Evolutionary conservation across 1,284 basidiomycete species (phyloP), one percentile per base, ranked within the genome.

Genomic region (Trichosporon asahii): DNA sequence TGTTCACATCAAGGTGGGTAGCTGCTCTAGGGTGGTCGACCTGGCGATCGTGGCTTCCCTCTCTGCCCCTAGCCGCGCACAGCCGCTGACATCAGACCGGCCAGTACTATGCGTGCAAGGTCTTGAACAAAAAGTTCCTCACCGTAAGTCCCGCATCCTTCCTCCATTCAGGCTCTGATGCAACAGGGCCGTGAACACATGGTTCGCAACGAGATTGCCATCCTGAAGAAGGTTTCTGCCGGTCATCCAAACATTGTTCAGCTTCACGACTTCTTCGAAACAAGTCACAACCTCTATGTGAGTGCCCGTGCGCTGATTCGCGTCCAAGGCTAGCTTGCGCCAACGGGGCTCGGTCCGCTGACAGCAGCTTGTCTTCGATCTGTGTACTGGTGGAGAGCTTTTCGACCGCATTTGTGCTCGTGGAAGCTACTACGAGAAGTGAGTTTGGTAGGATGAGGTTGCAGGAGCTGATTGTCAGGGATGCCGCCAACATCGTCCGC

Each of bases 341-440:
- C 25, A 57, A 14, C 15, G 11, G 4, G 29, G 11, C 35, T 15
- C n/a, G n/a, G 9, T 55, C 23, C 31, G 40, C 65, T 71, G 66
- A 67, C 61, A 3, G 8, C 66, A 83, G 81, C 90, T 99, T 71
- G 92, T 92, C 75, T 98, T 97, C 80, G 96, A 98, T 83, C 88
- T 99, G 14, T 99, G 97, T 85, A 96, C 94, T 0, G 96, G 96
- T 65, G 97, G 96, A 57, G 96, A 99, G 84, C 89, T 99, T 23
- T 99, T 99, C 79, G 96, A 99, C 84, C 89, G 97, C 66, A 99
- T 99, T 86, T 99, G 96, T 80, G 94, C 95, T 29, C 93, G 95
- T 81, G 95, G 96, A 63, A 95, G 94, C 82, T 98, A 98, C 84
- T 95, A 94, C 81, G 95, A 98, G 83, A 89, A 90, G 91, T 93